Percentiles rank a stretch among this genome's conserved stretches.
Conservation (phyloP, 2,329 filamentous ascomycete genomes). For the Nemania sp. region DNA sequence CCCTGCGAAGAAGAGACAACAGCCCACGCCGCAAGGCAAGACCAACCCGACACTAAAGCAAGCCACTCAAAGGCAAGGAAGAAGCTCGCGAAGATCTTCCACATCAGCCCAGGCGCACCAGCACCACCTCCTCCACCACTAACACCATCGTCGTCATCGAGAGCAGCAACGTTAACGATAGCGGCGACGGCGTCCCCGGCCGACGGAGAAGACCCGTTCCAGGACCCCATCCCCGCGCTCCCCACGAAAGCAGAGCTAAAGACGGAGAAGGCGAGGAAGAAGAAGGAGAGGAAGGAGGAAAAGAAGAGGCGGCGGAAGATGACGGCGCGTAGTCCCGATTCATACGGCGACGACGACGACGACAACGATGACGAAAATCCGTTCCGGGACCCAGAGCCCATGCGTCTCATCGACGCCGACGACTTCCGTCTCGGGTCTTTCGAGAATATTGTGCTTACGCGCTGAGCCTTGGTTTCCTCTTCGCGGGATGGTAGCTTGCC, state of each 20-base stretch:
- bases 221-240: slow-evolving; percentile 8
- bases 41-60: neutral
- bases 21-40: neutral
- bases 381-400: slow-evolving; percentile 15
- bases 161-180: neutral
- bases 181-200: neutral
- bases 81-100: neutral
- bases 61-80: slow-evolving; percentile 1
- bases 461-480: no score
- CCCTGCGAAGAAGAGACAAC: neutral
- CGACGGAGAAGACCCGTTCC: slow-evolving; percentile 5
- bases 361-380: slow-evolving; percentile 5
- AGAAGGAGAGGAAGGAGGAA: slow-evolving; percentile 6
- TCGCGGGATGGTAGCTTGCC: neutral
- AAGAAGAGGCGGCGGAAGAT: neutral
- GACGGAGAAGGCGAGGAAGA: neutral
- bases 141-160: neutral
- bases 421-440: slow-evolving; percentile 16
- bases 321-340: neutral
- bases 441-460: no score
- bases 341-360: no score
- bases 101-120: neutral
- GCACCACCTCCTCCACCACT: no score
- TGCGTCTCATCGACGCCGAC: slow-evolving; percentile 21
- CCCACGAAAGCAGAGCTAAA: neutral